Percentiles rank a stretch among this genome's conserved stretches.
These are phyloP conservation scores for Tetracladium marchalianum DNA, from an alignment of 495 filamentous ascomycete genomes.

Conservation along the genomic window DNA sequence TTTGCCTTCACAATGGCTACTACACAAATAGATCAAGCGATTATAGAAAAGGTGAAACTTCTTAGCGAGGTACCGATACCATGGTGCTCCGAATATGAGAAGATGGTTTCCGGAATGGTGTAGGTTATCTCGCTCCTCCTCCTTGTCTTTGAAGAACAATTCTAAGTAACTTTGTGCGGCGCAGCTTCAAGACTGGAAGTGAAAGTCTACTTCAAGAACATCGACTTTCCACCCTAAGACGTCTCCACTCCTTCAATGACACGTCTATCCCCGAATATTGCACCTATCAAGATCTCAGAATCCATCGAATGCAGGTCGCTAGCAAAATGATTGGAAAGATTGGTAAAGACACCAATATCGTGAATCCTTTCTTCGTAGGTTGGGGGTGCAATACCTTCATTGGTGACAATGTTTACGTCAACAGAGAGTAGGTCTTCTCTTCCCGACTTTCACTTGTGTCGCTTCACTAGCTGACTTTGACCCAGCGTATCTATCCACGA, in stretches of 20 bases:
- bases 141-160: not conserved
- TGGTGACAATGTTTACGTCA: slow-evolving; percentile 3
- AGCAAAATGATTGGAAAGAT: slow-evolving; percentile 1
- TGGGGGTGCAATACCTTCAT: slow-evolving; percentile 11
- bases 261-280: not conserved
- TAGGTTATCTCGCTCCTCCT: slow-evolving; percentile 12
- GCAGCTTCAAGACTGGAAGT: slow-evolving; percentile 1
- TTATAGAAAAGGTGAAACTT: slow-evolving; percentile 1
- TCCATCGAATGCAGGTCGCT: slow-evolving; percentile 2
- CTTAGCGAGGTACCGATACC: slow-evolving; percentile 3
- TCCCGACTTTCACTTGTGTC: not conserved
- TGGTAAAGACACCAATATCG: slow-evolving; percentile 1
- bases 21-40: not conserved
- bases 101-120: slow-evolving; percentile 47
- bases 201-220: not conserved
- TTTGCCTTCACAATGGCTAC: not conserved
- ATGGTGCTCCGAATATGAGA: slow-evolving; percentile 39
- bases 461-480: not conserved
- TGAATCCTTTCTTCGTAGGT: not conserved
- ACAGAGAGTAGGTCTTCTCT: slow-evolving; percentile 6
- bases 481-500: slow-evolving; percentile 5
- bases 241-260: slow-evolving; percentile 4
- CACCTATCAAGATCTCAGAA: slow-evolving; percentile 2
- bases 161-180: too few relatives aligned
- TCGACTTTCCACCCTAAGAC: not conserved